Conservation (phyloP, 78 protist species). For the Dictyostelium citrinum region DNA sequence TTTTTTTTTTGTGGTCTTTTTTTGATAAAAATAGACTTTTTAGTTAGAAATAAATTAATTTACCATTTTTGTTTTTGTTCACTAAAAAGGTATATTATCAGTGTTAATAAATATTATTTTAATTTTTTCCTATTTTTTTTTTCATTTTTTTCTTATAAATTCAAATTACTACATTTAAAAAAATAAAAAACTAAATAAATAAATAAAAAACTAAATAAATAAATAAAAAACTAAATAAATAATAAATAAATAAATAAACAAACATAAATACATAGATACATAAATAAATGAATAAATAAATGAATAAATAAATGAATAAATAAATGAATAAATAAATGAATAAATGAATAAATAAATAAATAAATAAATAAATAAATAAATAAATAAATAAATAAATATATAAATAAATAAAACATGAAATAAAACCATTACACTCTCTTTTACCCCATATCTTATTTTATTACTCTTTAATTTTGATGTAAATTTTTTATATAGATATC, state of each 20-base stretch:
- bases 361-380: not conserved
- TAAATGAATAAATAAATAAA: not conserved
- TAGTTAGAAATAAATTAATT: not conserved
- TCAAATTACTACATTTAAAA: not conserved
- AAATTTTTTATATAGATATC: not conserved
- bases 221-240: not conserved
- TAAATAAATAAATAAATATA: not conserved
- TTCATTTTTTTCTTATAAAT: not conserved
- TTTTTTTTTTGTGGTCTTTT: not conserved
- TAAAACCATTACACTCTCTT: not conserved
- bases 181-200: not conserved
- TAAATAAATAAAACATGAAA: not conserved
- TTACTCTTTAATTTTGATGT: not conserved
- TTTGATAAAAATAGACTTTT: not conserved
- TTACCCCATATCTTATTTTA: not conserved
- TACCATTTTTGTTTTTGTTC: not conserved
- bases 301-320: not conserved
- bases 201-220: not conserved
- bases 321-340: not conserved
- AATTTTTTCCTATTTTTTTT: not conserved
- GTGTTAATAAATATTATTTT: not conserved
- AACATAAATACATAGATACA: too few relatives aligned
- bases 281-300: too few relatives aligned
- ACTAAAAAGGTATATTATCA: not conserved
- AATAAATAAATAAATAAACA: too few relatives aligned